Evolutionary conservation across 805 yeast genomes (phyloP), one percentile per base, ranked within the genome.

Genomic region (Cyberlindnera sargentensis): DNA sequence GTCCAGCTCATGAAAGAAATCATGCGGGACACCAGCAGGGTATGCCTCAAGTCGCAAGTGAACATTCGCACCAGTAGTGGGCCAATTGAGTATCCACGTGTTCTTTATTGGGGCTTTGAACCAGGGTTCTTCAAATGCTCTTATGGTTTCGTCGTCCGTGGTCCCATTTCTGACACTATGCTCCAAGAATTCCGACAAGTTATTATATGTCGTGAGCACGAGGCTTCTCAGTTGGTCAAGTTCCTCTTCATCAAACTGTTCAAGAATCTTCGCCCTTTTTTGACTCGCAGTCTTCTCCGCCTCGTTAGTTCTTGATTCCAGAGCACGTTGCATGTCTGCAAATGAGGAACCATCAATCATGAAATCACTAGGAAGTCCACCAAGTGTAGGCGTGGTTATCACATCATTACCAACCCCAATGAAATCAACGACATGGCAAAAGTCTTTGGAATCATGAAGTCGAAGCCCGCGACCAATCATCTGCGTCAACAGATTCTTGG

Each of bases 401-500:
- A 82, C 66, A 3, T 83, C 83, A n/a, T 65, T 67, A 10, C 67
- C 67, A 1, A 81, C 71, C 8, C 80, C 84, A n/a, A 80, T 85
- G 61, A 88, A 77, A 58, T 89, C 96, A 1, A 87, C 71, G 5
- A 90, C 71, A 53, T 82, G 83, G 55, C 97, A 88, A 46, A 69
- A 66, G 3, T 69, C 61, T 56, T 90, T 90, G 0, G 72, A 76
- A 2, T 71, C 65, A 53, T 78, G 79, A 10, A 76, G 51, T 32
- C 98, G 65, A 34, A 90, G 64, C 0, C 97, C 98, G 44, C 98
- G 70, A 0, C 98, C 98, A 20, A 90, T 73, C 96, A 90, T 90
- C 58, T 90, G 98, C 15, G 80, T 71, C 32, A 87, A 63, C 36
- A 90, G 63, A 0, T 84, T 77, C 30, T 78, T 65, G 1, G 96